Percentiles rank a stretch among this genome's conserved stretches.
Evolutionary conservation across 768 basidiomycete genomes (phyloP).

Genomic region (Suillus spraguei): DNA sequence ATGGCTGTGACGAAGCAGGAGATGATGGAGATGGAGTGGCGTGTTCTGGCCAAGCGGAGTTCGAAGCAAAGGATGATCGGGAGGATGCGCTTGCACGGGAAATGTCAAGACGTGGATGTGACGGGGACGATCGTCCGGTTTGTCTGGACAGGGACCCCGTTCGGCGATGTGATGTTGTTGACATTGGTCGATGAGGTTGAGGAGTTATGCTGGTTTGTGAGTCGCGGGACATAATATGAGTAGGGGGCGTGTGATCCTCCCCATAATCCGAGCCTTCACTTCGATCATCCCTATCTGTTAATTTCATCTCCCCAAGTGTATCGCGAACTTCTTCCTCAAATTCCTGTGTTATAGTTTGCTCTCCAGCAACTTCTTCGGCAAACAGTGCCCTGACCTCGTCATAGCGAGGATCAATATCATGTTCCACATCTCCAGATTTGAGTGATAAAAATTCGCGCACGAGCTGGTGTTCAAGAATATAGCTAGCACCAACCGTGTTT

Average conservation of each 20-base stretch:
- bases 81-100: conserved; percentile 32
- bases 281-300: conserved; percentile 48
- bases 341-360: conserved; percentile 35
- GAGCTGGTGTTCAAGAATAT: conserved; percentile 80
- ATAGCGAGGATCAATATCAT: conserved; percentile 60
- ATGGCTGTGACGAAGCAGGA: conserved; percentile 53
- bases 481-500: conserved; percentile 63
- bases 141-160: conserved; percentile 37
- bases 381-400: conserved; percentile 62
- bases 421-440: conserved; percentile 84
- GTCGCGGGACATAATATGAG: conserved; percentile 34
- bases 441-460: conserved; percentile 83
- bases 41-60: conserved; percentile 30
- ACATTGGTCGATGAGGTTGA: conserved; percentile 48
- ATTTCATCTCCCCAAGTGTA: conserved; percentile 48
- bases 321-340: conserved; percentile 48
- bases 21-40: conserved; percentile 49
- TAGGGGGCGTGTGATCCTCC: conserved; percentile 41
- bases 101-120: conserved; percentile 26
- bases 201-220: conserved; percentile 27
- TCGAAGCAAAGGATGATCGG: conserved; percentile 27
- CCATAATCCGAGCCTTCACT: conserved; percentile 73
- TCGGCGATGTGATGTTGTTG: conserved; percentile 43
- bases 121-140: conserved; percentile 34
- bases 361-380: conserved; percentile 34